Percentiles rank a stretch among this genome's conserved stretches.
Evolutionary conservation across 495 filamentous ascomycete species (phyloP).

Genomic region (Beverwykella pulmonaria): DNA sequence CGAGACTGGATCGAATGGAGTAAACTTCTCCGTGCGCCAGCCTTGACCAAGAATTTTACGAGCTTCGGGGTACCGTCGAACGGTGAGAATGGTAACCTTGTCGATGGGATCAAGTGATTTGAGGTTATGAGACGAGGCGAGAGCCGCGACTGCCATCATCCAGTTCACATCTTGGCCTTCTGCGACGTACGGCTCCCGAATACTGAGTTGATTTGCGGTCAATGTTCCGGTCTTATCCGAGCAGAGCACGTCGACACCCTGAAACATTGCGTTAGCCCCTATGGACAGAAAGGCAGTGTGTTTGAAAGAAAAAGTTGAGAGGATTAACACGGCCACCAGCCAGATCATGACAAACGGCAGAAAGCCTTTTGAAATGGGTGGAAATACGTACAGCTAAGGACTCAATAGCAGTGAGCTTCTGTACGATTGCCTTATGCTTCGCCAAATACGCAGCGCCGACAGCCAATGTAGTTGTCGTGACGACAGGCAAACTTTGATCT

Average conservation of each 20-base stretch:
- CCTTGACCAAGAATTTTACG: conserved; percentile 68
- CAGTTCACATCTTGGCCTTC: conserved; percentile 77
- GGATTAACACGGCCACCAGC: too few relatives aligned
- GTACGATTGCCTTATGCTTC: conserved; percentile 74
- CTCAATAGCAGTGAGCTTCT: conserved; percentile 76
- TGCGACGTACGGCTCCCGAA: conserved; percentile 73
- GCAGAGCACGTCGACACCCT: conserved; percentile 74
- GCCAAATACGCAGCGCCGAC: conserved; percentile 75
- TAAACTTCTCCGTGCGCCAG: conserved; percentile 76
- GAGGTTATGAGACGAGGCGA: conserved; percentile 75
- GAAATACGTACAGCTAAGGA: conserved; percentile 56
- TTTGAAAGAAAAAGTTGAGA: too few relatives aligned
- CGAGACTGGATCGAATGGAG: conserved; percentile 76
- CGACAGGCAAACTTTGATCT: conserved; percentile 62
- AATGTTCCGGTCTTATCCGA: conserved; percentile 72
- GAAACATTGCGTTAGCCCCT: neutral
- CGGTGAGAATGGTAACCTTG: conserved; percentile 73
- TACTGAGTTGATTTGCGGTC: conserved; percentile 74
- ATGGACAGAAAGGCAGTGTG: too few relatives aligned
- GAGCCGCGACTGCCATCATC: conserved; percentile 77
- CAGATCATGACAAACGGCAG: too few relatives aligned
- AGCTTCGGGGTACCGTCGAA: conserved; percentile 73
- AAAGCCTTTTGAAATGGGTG: too few relatives aligned
- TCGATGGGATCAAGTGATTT: conserved; percentile 78
- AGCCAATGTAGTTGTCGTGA: conserved; percentile 73